These are phyloP conservation scores for Tubosaeta brunneosetosa DNA, from an alignment of 768 basidiomycete genomes.

Conservation along the genomic window DNA sequence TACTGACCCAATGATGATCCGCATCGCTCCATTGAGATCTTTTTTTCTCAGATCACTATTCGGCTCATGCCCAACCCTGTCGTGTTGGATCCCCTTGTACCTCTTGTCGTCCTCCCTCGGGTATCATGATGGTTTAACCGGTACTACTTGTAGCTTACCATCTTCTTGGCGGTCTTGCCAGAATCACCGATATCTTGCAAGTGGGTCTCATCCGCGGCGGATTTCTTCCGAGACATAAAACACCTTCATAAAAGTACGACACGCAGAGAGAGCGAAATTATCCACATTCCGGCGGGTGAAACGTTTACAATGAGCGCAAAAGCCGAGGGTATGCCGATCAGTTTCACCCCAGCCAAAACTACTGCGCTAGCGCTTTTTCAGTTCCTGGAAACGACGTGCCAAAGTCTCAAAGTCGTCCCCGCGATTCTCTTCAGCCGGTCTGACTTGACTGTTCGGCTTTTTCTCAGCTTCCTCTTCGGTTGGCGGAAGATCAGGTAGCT, in stretches of 20 bases:
- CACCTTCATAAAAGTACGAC: neutral
- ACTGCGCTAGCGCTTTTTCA: constrained; percentile 68
- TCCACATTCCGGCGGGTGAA: constrained; percentile 7
- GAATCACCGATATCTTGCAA: neutral
- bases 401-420: constrained; percentile 76
- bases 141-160: neutral
- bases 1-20: neutral
- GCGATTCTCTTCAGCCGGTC: constrained; percentile 18
- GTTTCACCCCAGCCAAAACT: constrained; percentile 6
- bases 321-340: constrained; percentile 1
- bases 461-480: constrained; percentile 42
- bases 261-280: constrained; percentile 8
- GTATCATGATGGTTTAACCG: neutral
- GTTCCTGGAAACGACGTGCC: constrained; percentile 73
- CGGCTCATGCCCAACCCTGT: too few species aligned
- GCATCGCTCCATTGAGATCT: neutral
- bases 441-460: constrained; percentile 1
- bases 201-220: constrained; percentile 15
- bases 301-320: constrained; percentile 6
- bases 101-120: neutral
- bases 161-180: neutral
- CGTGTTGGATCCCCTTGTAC: too few species aligned
- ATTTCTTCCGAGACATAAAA: constrained; percentile 4
- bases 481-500: constrained; percentile 49
- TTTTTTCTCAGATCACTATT: too few species aligned